These are phyloP conservation scores for Hanseniaspora valbyensis DNA, from an alignment of 805 yeast genomes.

Conservation along the genomic window DNA sequence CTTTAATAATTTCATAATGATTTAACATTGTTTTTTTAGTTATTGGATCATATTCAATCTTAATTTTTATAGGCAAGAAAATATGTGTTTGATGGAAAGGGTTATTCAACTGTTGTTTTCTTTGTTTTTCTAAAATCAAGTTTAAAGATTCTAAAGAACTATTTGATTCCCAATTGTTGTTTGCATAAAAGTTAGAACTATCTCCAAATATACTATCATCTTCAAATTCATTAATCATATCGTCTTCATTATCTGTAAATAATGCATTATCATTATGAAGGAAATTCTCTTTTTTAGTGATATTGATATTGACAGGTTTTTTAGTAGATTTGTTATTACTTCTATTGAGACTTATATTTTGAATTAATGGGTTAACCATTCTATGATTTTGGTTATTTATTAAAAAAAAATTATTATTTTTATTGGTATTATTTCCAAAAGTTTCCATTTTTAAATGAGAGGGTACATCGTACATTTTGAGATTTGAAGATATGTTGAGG, in stretches of 20 bases:
- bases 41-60: conserved; percentile 79
- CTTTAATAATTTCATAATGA: conserved; percentile 77
- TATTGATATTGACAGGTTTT: not conserved
- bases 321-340: not conserved
- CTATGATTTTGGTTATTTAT: not conserved
- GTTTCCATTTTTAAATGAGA: not conserved
- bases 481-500: not conserved
- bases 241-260: conserved; percentile 1
- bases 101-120: conserved; percentile 33
- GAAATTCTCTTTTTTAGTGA: not conserved
- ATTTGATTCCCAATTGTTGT: conserved; percentile 19
- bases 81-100: conserved; percentile 33
- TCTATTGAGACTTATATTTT: not conserved
- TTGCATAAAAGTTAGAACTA: not conserved
- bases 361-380: conserved; percentile 7
- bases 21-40: conserved; percentile 71
- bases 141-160: conserved; percentile 33
- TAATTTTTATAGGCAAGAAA: conserved; percentile 51
- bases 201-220: conserved; percentile 12
- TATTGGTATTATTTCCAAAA: not conserved
- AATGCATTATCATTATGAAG: conserved; percentile 3
- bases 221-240: conserved; percentile 6
- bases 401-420: not conserved
- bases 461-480: not conserved
- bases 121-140: conserved; percentile 33